phyloP scores from a whole-genome alignment of 768 basidiomycete species.

The Strobilomyces echinocephalus region DNA sequence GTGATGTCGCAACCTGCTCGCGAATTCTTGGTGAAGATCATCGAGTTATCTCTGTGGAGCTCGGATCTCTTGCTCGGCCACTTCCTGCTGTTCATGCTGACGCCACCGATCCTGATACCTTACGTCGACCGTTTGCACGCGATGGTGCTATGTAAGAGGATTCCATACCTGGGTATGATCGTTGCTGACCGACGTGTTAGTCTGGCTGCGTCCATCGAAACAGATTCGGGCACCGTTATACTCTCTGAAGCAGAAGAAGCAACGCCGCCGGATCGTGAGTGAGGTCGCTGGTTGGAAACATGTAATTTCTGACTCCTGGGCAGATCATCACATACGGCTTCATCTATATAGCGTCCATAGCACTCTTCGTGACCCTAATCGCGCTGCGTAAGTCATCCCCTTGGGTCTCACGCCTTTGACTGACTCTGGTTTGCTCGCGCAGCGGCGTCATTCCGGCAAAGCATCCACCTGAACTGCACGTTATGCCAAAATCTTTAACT shows the following conservation, averaged over 20 bases:
- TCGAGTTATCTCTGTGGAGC: slow-evolving; percentile 93
- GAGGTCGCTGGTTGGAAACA: background rate
- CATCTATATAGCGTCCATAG: slow-evolving; percentile 65
- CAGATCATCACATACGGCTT: slow-evolving; percentile 82
- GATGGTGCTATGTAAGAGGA: slow-evolving; percentile 69
- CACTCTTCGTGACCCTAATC: slow-evolving; percentile 71
- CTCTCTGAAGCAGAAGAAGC: slow-evolving; percentile 82
- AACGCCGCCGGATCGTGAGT: slow-evolving; percentile 85
- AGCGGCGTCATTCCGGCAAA: slow-evolving; percentile 62
- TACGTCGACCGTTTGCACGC: slow-evolving; percentile 91
- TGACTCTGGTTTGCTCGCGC: slow-evolving; percentile 7
- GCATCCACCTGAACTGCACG: slow-evolving; percentile 57
- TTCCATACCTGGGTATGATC: slow-evolving; percentile 6
- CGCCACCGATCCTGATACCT: slow-evolving; percentile 82
- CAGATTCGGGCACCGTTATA: slow-evolving; percentile 92
- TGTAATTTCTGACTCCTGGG: slow-evolving; percentile 7
- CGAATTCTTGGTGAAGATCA: slow-evolving; percentile 96
- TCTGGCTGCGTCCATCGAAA: slow-evolving; percentile 94
- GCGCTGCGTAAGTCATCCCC: slow-evolving; percentile 59
- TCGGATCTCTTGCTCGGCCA: slow-evolving; percentile 89
- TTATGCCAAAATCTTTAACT: slow-evolving; percentile 64
- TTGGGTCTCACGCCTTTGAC: background rate
- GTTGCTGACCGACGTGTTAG: slow-evolving; percentile 36
- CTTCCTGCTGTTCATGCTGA: slow-evolving; percentile 84
- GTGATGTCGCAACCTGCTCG: slow-evolving; percentile 97